Conservation (phyloP, 208 protist genomes). For the Plasmodiophora brassicae region DNA sequence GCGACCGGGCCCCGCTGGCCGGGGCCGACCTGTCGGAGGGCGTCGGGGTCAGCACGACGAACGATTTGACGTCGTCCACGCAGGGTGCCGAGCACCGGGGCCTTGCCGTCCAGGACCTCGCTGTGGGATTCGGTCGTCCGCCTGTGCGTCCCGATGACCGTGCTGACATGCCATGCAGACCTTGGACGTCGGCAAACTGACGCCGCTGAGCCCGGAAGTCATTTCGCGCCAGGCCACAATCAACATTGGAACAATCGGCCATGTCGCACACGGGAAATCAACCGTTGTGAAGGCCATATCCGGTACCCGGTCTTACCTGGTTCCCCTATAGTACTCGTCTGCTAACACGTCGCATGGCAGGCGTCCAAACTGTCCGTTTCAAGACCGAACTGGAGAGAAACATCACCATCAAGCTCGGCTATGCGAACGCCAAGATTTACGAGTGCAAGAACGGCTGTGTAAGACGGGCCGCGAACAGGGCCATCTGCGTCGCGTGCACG, state of each 20-base stretch:
- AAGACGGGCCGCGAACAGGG: background rate
- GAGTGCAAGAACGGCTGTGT: constrained; percentile 62
- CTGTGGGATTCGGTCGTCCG: background rate
- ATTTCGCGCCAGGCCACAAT: constrained; percentile 98
- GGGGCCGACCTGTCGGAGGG: background rate
- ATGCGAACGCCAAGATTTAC: constrained; percentile 99
- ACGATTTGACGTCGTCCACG: background rate
- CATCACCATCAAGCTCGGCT: constrained; percentile 99
- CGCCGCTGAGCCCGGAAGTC: constrained; percentile 87
- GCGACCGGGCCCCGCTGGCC: background rate
- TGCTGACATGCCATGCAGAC: constrained; percentile 54
- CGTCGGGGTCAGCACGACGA: background rate
- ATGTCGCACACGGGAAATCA: constrained; percentile 99
- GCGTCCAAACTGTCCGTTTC: constrained; percentile 90
- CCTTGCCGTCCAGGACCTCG: background rate
- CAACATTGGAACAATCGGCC: constrained; percentile 98
- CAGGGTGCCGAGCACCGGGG: background rate
- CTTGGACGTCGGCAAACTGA: constrained; percentile 69
- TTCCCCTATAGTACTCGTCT: background rate
- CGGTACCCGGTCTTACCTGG: constrained; percentile 71
- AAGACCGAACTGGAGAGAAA: constrained; percentile 97
- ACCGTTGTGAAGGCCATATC: constrained; percentile 98
- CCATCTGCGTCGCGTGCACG: constrained; percentile 16
- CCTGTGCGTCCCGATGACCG: no score
- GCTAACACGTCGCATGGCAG: background rate